Evolutionary conservation across 352 stramenopile genomes (phyloP).

Genomic region (Phytophthora parvispora): DNA sequence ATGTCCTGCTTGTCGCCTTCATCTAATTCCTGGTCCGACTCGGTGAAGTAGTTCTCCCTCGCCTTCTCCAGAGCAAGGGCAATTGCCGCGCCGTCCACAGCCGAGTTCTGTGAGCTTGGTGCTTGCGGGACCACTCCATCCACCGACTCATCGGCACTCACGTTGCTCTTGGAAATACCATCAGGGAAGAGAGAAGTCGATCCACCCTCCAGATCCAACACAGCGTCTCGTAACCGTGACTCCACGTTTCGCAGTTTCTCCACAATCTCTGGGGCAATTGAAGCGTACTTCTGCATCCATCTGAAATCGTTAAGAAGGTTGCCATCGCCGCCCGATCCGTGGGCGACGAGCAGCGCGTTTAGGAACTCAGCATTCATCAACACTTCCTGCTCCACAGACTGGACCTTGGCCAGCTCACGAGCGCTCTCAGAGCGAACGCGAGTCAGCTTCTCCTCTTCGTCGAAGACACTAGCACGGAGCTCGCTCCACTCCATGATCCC

Average conservation of each 20-base stretch:
- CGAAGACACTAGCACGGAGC: conserved; percentile 52
- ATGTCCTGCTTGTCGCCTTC: conserved; percentile 28
- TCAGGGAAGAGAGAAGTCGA: conserved; percentile 22
- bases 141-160: conserved; percentile 1
- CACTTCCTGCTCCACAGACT: conserved; percentile 63
- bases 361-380: conserved; percentile 74
- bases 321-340: conserved; percentile 33
- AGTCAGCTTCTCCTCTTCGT: conserved; percentile 55
- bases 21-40: conserved; percentile 23
- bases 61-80: conserved; percentile 36
- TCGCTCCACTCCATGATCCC: conserved; percentile 72
- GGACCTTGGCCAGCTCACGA: conserved; percentile 47
- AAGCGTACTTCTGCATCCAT: conserved; percentile 65
- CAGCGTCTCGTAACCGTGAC: conserved; percentile 45
- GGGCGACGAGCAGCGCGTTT: conserved; percentile 49
- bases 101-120: conserved; percentile 37
- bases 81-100: conserved; percentile 37
- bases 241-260: conserved; percentile 57
- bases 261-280: conserved; percentile 57
- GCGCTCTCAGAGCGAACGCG: conserved; percentile 39
- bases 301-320: conserved; percentile 33
- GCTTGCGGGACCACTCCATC: conserved; percentile 5
- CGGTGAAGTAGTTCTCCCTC: conserved; percentile 47
- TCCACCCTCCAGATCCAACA: conserved; percentile 32
- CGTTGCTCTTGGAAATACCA: conserved; percentile 13